Evolutionary conservation across 495 filamentous ascomycete species (phyloP).

Genomic region (Filosporella fistucella): DNA sequence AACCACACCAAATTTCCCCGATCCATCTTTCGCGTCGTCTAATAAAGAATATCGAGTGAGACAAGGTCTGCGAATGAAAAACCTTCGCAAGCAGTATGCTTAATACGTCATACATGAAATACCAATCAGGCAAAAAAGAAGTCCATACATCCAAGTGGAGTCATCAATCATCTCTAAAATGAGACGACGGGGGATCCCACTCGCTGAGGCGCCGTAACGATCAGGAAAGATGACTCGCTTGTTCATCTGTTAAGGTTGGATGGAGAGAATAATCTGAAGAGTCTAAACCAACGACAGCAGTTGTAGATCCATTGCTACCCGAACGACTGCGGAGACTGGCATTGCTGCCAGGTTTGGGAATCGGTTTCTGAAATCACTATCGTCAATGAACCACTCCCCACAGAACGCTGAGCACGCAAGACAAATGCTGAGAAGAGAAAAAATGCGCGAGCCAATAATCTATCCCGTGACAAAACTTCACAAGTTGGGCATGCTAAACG

Average conservation of each 20-base stretch:
- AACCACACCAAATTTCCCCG: neutral
- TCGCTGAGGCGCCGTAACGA: no score
- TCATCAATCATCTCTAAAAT: neutral
- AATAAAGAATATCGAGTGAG: slow-evolving; percentile 1
- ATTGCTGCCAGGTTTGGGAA: slow-evolving; percentile 2
- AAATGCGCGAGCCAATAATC: slow-evolving; percentile 22
- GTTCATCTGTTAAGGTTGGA: slow-evolving; percentile 17
- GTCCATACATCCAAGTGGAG: slow-evolving; percentile 3
- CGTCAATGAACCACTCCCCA: slow-evolving; percentile 16
- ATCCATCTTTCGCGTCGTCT: neutral
- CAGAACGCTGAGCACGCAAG: slow-evolving; percentile 7
- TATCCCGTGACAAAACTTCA: slow-evolving; percentile 19
- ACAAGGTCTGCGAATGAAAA: neutral
- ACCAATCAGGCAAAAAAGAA: neutral
- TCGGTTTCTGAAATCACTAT: slow-evolving; percentile 14
- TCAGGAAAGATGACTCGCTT: slow-evolving; percentile 24
- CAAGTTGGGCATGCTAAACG: slow-evolving; percentile 16
- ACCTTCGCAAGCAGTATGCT: slow-evolving; percentile 8
- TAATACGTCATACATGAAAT: slow-evolving; percentile 13
- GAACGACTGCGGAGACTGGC: slow-evolving; percentile 11
- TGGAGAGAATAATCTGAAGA: slow-evolving; percentile 9
- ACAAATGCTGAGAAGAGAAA: slow-evolving; percentile 12
- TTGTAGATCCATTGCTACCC: slow-evolving; percentile 12
- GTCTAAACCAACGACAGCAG: slow-evolving; percentile 8
- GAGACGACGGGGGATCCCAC: no score